phyloP scores from a whole-genome alignment of 345 rosid species.

The Laguncularia racemosa region DNA sequence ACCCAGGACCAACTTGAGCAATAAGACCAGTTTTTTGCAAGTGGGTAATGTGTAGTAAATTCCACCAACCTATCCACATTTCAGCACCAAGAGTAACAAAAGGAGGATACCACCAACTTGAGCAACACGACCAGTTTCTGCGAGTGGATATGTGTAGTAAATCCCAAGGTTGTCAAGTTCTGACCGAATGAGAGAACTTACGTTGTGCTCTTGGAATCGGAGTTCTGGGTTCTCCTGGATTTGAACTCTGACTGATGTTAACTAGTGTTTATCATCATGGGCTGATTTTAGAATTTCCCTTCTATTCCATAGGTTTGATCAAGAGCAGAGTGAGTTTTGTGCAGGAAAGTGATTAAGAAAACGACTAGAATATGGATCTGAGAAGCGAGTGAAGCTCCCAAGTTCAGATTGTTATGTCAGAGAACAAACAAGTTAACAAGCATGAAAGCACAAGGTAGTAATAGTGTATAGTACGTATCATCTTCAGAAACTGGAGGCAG shows the following conservation, averaged over 20 bases:
- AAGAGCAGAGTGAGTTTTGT: neutral
- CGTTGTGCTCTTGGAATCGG: slow-evolving; percentile 54
- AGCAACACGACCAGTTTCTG: slow-evolving; percentile 65
- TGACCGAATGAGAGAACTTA: slow-evolving; percentile 59
- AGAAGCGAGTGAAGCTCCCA: neutral
- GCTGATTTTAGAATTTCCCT: slow-evolving; percentile 36
- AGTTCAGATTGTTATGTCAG: too few species aligned
- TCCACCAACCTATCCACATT: too few species aligned
- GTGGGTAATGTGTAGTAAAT: slow-evolving; percentile 52
- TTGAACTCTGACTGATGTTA: slow-evolving; percentile 48
- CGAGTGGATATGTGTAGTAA: slow-evolving; percentile 54
- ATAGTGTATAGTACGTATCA: too few species aligned
- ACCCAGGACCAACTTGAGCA: slow-evolving; percentile 64
- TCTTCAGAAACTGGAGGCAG: too few species aligned
- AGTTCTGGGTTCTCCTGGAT: slow-evolving; percentile 90
- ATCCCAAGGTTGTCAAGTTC: slow-evolving; percentile 55
- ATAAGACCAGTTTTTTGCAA: slow-evolving; percentile 70
- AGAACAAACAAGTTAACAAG: too few species aligned
- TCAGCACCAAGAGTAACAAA: too few species aligned
- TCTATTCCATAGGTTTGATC: slow-evolving; percentile 15
- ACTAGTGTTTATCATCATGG: slow-evolving; percentile 44
- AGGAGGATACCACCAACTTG: slow-evolving; percentile 57
- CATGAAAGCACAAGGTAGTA: too few species aligned
- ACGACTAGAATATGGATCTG: neutral
- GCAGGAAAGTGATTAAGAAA: slow-evolving; percentile 8